Evolutionary conservation across 352 stramenopile species (phyloP).

Genomic region (Phytophthora sp.): DNA sequence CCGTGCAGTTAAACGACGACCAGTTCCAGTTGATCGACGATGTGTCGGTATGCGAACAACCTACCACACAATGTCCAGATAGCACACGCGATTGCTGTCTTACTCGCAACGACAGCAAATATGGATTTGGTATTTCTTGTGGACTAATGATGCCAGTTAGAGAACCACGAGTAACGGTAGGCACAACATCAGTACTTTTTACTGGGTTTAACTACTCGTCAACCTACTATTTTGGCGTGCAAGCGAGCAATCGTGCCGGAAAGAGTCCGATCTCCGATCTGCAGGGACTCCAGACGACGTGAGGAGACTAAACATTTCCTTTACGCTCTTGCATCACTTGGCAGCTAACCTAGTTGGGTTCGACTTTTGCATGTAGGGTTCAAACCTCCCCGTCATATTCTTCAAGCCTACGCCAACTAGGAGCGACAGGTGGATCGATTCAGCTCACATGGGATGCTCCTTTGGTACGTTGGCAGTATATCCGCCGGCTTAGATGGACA

Average conservation of each 20-base stretch:
- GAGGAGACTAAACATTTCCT: conserved; percentile 4
- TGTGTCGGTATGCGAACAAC: conserved; percentile 23
- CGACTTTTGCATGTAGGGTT: conserved; percentile 20
- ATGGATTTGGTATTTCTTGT: conserved; percentile 35
- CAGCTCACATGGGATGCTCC: conserved; percentile 50
- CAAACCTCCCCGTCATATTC: conserved; percentile 49
- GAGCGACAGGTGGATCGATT: conserved; percentile 51
- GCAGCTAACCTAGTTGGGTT: not conserved
- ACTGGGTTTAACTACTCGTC: conserved; percentile 52
- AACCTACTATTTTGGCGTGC: conserved; percentile 59
- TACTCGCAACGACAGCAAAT: conserved; percentile 22
- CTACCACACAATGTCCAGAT: conserved; percentile 41
- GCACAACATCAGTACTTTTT: conserved; percentile 49
- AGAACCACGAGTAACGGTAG: conserved; percentile 30
- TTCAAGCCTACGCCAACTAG: conserved; percentile 28
- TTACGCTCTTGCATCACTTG: not conserved
- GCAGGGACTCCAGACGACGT: conserved; percentile 47
- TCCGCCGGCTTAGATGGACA: not conserved
- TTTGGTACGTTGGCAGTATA: conserved; percentile 39
- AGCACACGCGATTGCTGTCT: conserved; percentile 53
- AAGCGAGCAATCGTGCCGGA: conserved; percentile 52
- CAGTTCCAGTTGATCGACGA: conserved; percentile 34
- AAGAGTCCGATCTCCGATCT: conserved; percentile 39
- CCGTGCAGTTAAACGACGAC: conserved; percentile 28
- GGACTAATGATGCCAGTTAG: conserved; percentile 9